Evolutionary conservation across 179 eudicot species (phyloP).

Genomic region (Spinacia oleracea): DNA sequence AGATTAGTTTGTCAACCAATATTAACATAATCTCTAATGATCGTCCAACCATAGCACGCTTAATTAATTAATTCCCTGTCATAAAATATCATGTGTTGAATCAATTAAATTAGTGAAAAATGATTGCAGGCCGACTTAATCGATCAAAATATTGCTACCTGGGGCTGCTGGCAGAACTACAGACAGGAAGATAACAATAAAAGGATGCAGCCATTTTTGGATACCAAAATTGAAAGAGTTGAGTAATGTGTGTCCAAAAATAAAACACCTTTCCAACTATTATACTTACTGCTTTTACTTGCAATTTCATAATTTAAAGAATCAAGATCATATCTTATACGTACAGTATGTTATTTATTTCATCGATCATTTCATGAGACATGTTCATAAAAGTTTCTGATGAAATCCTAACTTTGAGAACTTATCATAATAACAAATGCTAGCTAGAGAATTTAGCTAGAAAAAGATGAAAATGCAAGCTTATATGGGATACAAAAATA

Average conservation of each 20-base stretch:
- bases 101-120: not conserved
- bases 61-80: not conserved
- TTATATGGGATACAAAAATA: not conserved
- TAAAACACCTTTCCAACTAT: slow-evolving; percentile 32
- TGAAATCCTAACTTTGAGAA: not conserved
- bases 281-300: slow-evolving; percentile 8
- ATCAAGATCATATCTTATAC: not conserved
- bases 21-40: slow-evolving; percentile 7
- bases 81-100: not conserved
- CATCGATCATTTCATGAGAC: too few relatives aligned
- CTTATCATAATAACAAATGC: slow-evolving; percentile 10
- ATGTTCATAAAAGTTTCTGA: not conserved
- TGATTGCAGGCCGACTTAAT: slow-evolving; percentile 9
- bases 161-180: slow-evolving; percentile 27
- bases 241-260: slow-evolving; percentile 32
- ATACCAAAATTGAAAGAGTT: slow-evolving; percentile 23
- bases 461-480: not conserved
- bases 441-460: not conserved
- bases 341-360: slow-evolving; percentile 2
- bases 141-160: slow-evolving; percentile 8
- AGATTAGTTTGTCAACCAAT: not conserved
- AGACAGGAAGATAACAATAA: slow-evolving; percentile 34
- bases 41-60: not conserved
- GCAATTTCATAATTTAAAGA: too few relatives aligned
- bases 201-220: slow-evolving; percentile 28